Base-by-base conservation (phyloP, 1,284 basidiomycete genomes). In the Ceratobasidium sp. region DNA sequence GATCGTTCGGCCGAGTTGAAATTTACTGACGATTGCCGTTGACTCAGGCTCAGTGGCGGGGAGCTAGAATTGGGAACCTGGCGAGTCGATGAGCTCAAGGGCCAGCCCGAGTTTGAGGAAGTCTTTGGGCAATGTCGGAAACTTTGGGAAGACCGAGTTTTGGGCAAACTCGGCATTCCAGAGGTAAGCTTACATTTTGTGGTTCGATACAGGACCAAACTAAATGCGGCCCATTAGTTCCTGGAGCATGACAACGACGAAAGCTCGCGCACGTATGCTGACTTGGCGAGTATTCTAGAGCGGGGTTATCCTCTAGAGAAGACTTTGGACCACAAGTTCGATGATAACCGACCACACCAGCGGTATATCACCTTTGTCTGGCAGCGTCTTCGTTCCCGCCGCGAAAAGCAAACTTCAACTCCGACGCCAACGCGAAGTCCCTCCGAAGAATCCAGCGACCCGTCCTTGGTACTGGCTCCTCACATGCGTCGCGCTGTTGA, bases 41-140 rank as follows among this genome's bases (percentile, higher is more conserved):
- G 26, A 47, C 35, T 49, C 42, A 73, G 78, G 28, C 64, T 79
- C 47, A 76, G 78, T 8, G 77, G 77, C 42, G 78, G 78, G 15
- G 78, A 79, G 49, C 45, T 79, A 0, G 78, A 79, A 35, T 45
- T 79, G 31, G 76, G 77, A 31, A 75, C 75, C 47, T 79, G 78
- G 78, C 66, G 66, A 28, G 61, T 79, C 28, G 68, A 73, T n/a
- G 68, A 73, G 17, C 56, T 73, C 11, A 73, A 73, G 56, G 31
- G 39, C 35, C 68, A 61, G 35, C 68, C 68, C n/a, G 68, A 73
- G 42, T 73, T 73, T 49, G 68, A 73, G 8, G 53, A 73, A 54
- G 68, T 73, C 26, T 73, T 73, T 49, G 68, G 68, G 15, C 68
- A 73, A 31, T 73, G 68, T 23, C 54, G 56, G 68, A 73, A 73